Percentiles rank a stretch among this genome's conserved stretches.
Conservation (phyloP, 164 flowering plant species). For the Macadamia tetraphylla region DNA sequence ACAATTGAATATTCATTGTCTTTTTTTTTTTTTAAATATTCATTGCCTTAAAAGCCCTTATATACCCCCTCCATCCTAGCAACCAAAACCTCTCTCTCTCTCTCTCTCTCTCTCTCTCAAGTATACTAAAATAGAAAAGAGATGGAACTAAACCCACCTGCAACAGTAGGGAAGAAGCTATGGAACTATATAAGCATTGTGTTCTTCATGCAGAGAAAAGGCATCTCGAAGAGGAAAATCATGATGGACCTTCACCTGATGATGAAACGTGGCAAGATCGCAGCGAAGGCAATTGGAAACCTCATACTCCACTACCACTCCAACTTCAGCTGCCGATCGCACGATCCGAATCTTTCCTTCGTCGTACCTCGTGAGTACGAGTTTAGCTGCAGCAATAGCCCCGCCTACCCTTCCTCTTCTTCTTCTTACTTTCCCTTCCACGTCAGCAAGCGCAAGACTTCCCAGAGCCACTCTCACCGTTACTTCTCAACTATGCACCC, state of each 20-base stretch:
- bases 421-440: conserved; percentile 15
- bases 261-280: conserved; percentile 50
- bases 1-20: too few species aligned
- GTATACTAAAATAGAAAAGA: background rate
- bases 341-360: conserved; percentile 34
- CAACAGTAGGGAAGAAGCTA: conserved; percentile 23
- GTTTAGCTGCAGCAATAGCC: conserved; percentile 87
- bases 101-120: too few species aligned
- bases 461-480: conserved; percentile 9
- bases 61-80: conserved; percentile 7
- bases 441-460: conserved; percentile 26
- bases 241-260: conserved; percentile 35
- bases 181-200: conserved; percentile 31
- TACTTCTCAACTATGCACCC: conserved; percentile 8
- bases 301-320: conserved; percentile 47
- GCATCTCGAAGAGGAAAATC: conserved; percentile 36
- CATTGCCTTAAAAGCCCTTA: conserved; percentile 4
- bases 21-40: too few species aligned
- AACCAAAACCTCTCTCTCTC: background rate
- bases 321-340: conserved; percentile 42
- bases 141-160: conserved; percentile 17
- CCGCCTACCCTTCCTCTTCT: conserved; percentile 20
- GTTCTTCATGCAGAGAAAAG: conserved; percentile 35
- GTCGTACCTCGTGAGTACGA: conserved; percentile 67
- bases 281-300: conserved; percentile 54